Percentiles rank a stretch among this genome's conserved stretches.
Conservation (phyloP, 2,329 filamentous ascomycete species). For the Phaeophleospora eucalypticola region DNA sequence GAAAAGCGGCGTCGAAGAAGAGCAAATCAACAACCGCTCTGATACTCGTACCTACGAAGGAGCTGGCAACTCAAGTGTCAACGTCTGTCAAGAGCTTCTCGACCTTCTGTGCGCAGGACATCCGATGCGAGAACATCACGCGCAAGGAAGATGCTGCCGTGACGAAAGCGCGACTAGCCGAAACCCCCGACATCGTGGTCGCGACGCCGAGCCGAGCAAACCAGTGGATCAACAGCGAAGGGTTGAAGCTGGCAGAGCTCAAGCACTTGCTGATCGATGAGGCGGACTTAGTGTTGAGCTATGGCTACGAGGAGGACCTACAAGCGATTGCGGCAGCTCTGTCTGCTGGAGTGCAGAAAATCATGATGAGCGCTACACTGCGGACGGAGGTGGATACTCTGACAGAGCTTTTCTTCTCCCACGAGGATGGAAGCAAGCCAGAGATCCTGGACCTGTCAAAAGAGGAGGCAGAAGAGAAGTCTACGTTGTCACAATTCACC, state of each 20-base stretch:
- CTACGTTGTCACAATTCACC: slow-evolving; percentile 78
- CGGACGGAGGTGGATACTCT: slow-evolving; percentile 81
- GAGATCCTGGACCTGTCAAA: slow-evolving; percentile 78
- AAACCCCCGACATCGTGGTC: slow-evolving; percentile 82
- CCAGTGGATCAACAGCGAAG: slow-evolving; percentile 68
- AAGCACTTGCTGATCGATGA: slow-evolving; percentile 85
- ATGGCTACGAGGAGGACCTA: slow-evolving; percentile 89
- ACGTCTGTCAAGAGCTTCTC: slow-evolving; percentile 73
- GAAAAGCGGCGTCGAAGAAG: slow-evolving; percentile 59
- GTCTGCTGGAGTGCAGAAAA: slow-evolving; percentile 81
- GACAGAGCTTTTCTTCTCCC: slow-evolving; percentile 73
- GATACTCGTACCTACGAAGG: slow-evolving; percentile 88
- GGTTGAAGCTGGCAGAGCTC: slow-evolving; percentile 66
- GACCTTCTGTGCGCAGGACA: slow-evolving; percentile 77
- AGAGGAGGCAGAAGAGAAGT: slow-evolving; percentile 52
- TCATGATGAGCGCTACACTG: slow-evolving; percentile 90
- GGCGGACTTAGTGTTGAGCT: slow-evolving; percentile 87
- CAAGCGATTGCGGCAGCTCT: slow-evolving; percentile 72
- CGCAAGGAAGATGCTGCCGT: slow-evolving; percentile 88
- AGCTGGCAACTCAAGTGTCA: slow-evolving; percentile 87
- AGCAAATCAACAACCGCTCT: slow-evolving; percentile 62
- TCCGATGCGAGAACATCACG: slow-evolving; percentile 79
- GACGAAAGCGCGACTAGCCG: slow-evolving; percentile 78
- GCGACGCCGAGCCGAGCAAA: slow-evolving; percentile 84
- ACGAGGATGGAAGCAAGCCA: slow-evolving; percentile 53